Conservation (phyloP, 1,284 basidiomycete species). For the Trametes sp. region DNA sequence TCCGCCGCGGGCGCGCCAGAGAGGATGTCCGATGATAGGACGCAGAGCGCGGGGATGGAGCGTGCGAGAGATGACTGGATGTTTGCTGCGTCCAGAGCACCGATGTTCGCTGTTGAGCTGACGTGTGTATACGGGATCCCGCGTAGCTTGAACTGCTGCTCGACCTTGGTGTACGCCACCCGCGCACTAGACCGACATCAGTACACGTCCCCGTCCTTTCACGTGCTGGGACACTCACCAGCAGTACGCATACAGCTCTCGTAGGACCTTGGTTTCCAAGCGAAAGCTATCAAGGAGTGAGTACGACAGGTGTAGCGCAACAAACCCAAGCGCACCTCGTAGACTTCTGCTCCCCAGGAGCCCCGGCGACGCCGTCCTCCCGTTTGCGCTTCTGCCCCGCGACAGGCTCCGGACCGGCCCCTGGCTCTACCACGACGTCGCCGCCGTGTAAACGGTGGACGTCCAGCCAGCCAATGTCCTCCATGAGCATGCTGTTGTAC, state of each 20-base stretch:
- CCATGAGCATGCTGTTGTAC: constrained; percentile 67
- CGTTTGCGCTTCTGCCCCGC: constrained; percentile 48
- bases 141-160: constrained; percentile 85
- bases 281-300: constrained; percentile 58
- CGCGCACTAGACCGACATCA: constrained; percentile 66
- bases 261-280: constrained; percentile 70
- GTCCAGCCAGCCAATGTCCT: constrained; percentile 82
- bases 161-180: constrained; percentile 89
- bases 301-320: background rate
- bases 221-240: constrained; percentile 56
- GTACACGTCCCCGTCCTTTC: background rate
- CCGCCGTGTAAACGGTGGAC: constrained; percentile 64
- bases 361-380: constrained; percentile 29
- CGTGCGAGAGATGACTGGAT: constrained; percentile 74
- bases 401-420: constrained; percentile 13
- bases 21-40: constrained; percentile 82
- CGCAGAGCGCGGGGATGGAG: constrained; percentile 83
- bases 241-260: constrained; percentile 82
- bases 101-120: constrained; percentile 59
- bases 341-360: constrained; percentile 26
- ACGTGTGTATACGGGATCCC: constrained; percentile 82
- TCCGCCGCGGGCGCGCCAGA: constrained; percentile 85
- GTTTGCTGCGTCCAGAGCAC: constrained; percentile 56
- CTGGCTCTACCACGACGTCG: constrained; percentile 38
- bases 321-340: constrained; percentile 33